Percentiles rank a stretch among this genome's conserved stretches.
Evolutionary conservation across 768 basidiomycete genomes (phyloP).

Genomic region (Lactifluus piperatus): DNA sequence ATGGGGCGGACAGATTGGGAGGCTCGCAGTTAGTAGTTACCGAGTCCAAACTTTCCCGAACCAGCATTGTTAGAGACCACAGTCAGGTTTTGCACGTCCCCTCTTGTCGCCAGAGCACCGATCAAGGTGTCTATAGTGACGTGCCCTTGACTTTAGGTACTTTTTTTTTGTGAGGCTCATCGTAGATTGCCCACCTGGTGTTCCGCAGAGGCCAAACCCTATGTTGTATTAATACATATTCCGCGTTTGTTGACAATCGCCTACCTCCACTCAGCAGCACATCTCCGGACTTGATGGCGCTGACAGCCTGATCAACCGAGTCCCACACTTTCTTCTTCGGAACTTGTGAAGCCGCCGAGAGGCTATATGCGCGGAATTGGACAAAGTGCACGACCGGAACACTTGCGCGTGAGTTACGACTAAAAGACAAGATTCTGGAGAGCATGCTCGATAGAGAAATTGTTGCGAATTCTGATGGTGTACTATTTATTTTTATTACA

Average conservation of each 20-base stretch:
- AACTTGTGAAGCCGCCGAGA: conserved; percentile 22
- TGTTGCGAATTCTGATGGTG: not conserved
- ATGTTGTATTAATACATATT: not conserved
- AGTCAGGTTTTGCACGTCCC: conserved; percentile 65
- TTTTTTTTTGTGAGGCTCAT: not conserved
- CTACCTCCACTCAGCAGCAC: conserved; percentile 74
- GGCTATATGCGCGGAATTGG: conserved; percentile 9
- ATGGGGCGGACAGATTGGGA: not conserved
- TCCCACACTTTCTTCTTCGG: conserved; percentile 62
- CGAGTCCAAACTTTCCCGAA: conserved; percentile 57
- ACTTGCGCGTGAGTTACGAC: not conserved
- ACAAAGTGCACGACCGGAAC: not conserved
- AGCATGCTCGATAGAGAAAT: not conserved
- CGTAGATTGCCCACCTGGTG: conserved; percentile 49
- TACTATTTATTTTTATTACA: not conserved
- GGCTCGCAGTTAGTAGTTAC: conserved; percentile 34
- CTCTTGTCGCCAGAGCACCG: conserved; percentile 61
- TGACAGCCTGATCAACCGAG: conserved; percentile 75
- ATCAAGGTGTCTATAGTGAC: conserved; percentile 76
- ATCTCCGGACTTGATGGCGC: conserved; percentile 74
- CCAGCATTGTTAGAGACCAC: conserved; percentile 90
- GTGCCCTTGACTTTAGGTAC: not conserved
- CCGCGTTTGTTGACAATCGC: conserved; percentile 21
- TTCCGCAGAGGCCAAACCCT: conserved; percentile 89
- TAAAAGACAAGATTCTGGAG: not conserved